Base-by-base conservation (phyloP, 2,329 filamentous ascomycete genomes). In the Colletotrichum lupini region DNA sequence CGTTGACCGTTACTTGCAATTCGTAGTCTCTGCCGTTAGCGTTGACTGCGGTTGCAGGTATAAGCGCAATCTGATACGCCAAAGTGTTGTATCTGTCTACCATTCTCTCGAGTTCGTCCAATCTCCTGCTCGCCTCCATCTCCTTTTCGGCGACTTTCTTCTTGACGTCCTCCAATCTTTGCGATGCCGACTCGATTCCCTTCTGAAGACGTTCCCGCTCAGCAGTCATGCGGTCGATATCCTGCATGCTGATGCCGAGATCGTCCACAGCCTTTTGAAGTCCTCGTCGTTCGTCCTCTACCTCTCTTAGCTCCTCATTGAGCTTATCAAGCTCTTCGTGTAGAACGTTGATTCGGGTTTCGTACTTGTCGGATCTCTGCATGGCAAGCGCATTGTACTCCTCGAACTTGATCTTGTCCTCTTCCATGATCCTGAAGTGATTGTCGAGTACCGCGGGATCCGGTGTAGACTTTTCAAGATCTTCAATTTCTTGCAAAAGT, bases 161-260 rank as follows among this genome's bases (percentile, higher is more conserved):
- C 85, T 97, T 97, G 9, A 93, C 90, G 75, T 98, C 97, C 70
- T 98, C 95, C 0, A 98, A 87, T 65, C 94, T 90, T 67, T 90
- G 87, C 6, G 91, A 88, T 0, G 94, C 93, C 2, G 92, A 90
- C 77, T 98, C 95, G 57, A 98, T 92, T 55, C 92, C 94, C 78
- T 93, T 95, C 76, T 97, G 94, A n/a, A 99, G 89, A 59, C 97
- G 92, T 79, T 99, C 97, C 66, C 95, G 92, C 82, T 99, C 97
- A 46, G 94, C 92, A 77, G 95, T 98, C 96, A 99, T 98, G 82
- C 97, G 95, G 88, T 99, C 97, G 80, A 99, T 98, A 88, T 99
- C 97, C 84, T 97, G 94, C 84, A 98, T 97, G 79, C 95, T 97
- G 81, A 99, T 95, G 2, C 97, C 97, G 80, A 97, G 95, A 77